These are phyloP conservation scores for Neurospora sp. DNA, from an alignment of 495 filamentous ascomycete genomes.

Conservation along the genomic window DNA sequence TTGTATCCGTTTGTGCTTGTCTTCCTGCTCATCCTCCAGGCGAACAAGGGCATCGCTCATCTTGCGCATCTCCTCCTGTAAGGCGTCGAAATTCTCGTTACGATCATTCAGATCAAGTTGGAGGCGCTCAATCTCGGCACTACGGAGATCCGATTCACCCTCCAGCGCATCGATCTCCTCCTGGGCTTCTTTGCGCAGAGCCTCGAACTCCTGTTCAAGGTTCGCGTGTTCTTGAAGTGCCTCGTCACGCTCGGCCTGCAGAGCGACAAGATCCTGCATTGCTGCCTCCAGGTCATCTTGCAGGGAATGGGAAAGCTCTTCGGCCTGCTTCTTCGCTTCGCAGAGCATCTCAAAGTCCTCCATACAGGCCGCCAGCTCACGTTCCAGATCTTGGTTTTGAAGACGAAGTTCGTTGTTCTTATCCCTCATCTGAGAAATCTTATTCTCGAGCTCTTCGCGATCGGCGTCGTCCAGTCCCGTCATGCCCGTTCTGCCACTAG, in stretches of 20 bases:
- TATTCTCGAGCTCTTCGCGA: constrained; percentile 75
- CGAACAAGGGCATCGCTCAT: constrained; percentile 75
- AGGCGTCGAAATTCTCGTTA: constrained; percentile 70
- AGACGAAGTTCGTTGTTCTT: constrained; percentile 75
- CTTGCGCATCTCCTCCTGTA: constrained; percentile 85
- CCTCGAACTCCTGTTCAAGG: constrained; percentile 69
- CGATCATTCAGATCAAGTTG: constrained; percentile 58
- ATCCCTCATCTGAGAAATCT: constrained; percentile 74
- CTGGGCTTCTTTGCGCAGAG: constrained; percentile 68
- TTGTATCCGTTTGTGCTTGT: constrained; percentile 50
- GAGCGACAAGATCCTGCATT: constrained; percentile 67
- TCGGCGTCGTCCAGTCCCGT: constrained; percentile 63
- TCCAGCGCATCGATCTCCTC: constrained; percentile 79
- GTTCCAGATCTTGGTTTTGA: constrained; percentile 69
- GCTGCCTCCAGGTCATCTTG: constrained; percentile 69
- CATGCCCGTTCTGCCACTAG: constrained; percentile 56
- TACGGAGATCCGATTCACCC: constrained; percentile 61
- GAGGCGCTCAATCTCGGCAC: constrained; percentile 61
- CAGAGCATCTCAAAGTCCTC: constrained; percentile 57
- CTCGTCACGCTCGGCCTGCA: constrained; percentile 82
- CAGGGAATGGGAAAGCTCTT: constrained; percentile 49
- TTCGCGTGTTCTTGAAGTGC: constrained; percentile 67
- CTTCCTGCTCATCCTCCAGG: constrained; percentile 77
- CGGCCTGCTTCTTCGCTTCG: constrained; percentile 45
- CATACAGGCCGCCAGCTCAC: constrained; percentile 58